Percentiles rank a stretch among this genome's conserved stretches.
Conservation (phyloP, 2,329 filamentous ascomycete species). For the Aspergillus nomiae region DNA sequence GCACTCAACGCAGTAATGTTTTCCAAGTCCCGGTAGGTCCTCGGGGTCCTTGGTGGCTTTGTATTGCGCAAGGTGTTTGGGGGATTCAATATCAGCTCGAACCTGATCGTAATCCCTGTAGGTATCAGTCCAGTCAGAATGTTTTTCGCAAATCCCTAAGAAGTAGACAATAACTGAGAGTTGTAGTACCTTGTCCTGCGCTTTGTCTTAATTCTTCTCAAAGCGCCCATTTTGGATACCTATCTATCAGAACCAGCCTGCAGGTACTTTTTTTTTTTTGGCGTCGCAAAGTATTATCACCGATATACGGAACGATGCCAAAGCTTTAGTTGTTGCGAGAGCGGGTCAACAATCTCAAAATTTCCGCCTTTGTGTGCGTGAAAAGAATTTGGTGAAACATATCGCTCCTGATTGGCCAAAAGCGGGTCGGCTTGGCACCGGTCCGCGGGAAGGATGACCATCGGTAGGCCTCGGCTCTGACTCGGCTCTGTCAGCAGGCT, state of each 20-base stretch:
- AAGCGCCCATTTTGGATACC: constrained; percentile 63
- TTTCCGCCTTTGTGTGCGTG: constrained; percentile 31
- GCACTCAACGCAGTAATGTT: constrained; percentile 87
- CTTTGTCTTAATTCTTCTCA: constrained; percentile 71
- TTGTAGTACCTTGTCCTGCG: constrained; percentile 64
- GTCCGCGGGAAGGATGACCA: constrained; percentile 26
- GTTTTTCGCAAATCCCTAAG: background rate
- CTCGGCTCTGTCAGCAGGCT: constrained; percentile 31
- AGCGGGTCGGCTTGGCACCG: constrained; percentile 21
- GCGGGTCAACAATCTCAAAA: constrained; percentile 31
- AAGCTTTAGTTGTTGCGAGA: constrained; percentile 23
- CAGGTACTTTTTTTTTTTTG: constrained; percentile 1
- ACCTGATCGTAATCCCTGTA: constrained; percentile 90
- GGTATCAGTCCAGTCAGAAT: constrained; percentile 29
- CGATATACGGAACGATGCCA: constrained; percentile 40
- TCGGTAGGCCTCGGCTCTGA: constrained; percentile 40
- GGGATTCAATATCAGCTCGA: constrained; percentile 74
- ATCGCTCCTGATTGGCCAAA: constrained; percentile 30
- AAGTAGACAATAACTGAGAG: constrained; percentile 4
- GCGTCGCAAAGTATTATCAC: constrained; percentile 29
- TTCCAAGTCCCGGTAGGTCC: constrained; percentile 83
- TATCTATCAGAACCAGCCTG: constrained; percentile 14
- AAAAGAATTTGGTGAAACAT: constrained; percentile 27
- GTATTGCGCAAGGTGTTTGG: constrained; percentile 78
- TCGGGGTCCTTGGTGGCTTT: constrained; percentile 77